Conservation (phyloP, 306 rosid genomes). For the Quercus agrifolia region DNA sequence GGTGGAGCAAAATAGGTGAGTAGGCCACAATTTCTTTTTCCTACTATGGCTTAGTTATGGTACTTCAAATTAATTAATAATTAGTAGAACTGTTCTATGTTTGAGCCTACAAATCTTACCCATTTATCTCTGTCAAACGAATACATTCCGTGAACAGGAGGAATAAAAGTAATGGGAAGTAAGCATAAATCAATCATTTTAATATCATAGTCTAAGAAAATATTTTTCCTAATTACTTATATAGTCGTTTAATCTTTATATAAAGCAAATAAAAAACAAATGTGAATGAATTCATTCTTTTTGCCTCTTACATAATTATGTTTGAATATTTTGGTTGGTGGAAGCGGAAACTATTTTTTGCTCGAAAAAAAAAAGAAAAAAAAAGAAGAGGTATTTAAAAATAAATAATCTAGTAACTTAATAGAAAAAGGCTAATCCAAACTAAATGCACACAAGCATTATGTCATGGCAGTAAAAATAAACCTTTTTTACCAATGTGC, state of each 20-base stretch:
- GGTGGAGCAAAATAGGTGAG: conserved; percentile 47
- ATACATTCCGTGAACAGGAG: too few species aligned
- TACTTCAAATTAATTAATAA: neutral
- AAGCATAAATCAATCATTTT: neutral
- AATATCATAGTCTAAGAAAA: neutral
- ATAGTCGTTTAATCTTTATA: neutral
- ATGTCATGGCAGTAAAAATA: too few species aligned
- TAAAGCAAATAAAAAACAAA: neutral
- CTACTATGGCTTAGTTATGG: neutral
- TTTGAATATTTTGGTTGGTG: neutral
- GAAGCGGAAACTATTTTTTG: neutral
- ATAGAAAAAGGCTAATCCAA: too few species aligned
- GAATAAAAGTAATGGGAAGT: neutral
- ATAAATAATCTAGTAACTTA: too few species aligned
- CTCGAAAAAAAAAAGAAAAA: neutral
- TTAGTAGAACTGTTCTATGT: neutral
- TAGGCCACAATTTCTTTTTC: neutral
- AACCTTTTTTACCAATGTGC: too few species aligned
- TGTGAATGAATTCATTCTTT: neutral
- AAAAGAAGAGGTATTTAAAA: too few species aligned
- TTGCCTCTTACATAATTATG: neutral
- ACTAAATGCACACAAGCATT: too few species aligned
- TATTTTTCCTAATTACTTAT: neutral
- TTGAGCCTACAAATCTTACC: neutral
- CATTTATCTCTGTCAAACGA: neutral